phyloP scores from a whole-genome alignment of 2,329 filamentous ascomycete genomes.

The Colletotrichum neosansevieriae region DNA sequence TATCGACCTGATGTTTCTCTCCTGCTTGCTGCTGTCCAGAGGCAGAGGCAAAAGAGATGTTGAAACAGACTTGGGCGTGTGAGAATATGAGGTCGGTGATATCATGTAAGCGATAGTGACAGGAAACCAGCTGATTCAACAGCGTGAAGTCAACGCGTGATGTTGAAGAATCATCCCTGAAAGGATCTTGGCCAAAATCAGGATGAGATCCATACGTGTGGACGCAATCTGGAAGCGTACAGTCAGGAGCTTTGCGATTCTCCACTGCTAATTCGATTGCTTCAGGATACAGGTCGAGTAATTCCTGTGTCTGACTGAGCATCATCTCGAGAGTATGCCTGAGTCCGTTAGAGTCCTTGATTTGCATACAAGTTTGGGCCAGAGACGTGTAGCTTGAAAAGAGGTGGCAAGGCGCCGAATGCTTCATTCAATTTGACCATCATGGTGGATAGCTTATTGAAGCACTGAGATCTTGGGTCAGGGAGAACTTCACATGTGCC shows the following conservation, averaged over 20 bases:
- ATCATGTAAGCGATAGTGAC: slow-evolving; percentile 53
- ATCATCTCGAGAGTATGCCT: slow-evolving; percentile 50
- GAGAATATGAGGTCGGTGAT: slow-evolving; percentile 51
- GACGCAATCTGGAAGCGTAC: slow-evolving; percentile 50
- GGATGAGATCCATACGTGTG: slow-evolving; percentile 43
- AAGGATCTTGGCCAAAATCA: slow-evolving; percentile 12
- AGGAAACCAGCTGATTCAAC: slow-evolving; percentile 52
- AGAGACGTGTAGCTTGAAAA: slow-evolving; percentile 41
- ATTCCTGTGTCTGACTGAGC: slow-evolving; percentile 50
- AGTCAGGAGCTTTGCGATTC: slow-evolving; percentile 40
- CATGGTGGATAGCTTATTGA: too few species aligned
- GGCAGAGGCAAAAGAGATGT: slow-evolving; percentile 45
- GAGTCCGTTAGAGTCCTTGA: slow-evolving; percentile 44
- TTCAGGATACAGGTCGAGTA: slow-evolving; percentile 52
- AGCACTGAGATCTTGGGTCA: slow-evolving; percentile 18
- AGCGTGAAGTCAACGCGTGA: slow-evolving; percentile 50
- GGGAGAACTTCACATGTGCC: background rate
- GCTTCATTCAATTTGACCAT: too few species aligned
- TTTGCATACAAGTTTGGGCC: slow-evolving; percentile 42
- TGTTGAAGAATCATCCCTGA: slow-evolving; percentile 37
- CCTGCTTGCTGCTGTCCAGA: slow-evolving; percentile 42
- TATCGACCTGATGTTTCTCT: slow-evolving; percentile 49
- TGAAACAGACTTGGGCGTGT: slow-evolving; percentile 49
- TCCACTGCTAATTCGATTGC: slow-evolving; percentile 43
- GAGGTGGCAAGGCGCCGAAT: slow-evolving; percentile 25